These are phyloP conservation scores for Berkeleyomyces basicola DNA, from an alignment of 2,329 filamentous ascomycete genomes.

Conservation along the genomic window DNA sequence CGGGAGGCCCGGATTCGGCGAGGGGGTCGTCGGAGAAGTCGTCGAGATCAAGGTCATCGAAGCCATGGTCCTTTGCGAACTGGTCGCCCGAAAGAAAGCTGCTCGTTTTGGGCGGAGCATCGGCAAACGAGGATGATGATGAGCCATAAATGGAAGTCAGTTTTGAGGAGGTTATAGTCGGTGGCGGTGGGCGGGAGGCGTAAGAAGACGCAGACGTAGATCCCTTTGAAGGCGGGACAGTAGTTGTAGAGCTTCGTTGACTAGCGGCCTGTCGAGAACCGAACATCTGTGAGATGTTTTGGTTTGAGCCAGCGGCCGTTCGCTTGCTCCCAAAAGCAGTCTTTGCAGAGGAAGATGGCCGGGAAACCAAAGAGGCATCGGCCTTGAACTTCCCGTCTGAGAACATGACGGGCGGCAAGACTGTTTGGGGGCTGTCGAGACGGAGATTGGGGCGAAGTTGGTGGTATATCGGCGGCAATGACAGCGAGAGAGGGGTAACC, in stretches of 20 bases:
- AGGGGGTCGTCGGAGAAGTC: constrained; percentile 13
- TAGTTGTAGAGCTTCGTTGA: neutral
- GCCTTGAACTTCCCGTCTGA: constrained; percentile 2
- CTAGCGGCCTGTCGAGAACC: neutral
- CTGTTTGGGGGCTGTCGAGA: neutral
- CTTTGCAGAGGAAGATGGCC: neutral
- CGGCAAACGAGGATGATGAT: constrained; percentile 2
- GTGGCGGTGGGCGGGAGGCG: neutral
- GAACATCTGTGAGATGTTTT: constrained; percentile 11
- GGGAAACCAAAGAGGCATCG: neutral
- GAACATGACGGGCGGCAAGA: neutral
- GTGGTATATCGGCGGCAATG: neutral
- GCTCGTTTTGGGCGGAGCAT: neutral
- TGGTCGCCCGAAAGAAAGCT: constrained; percentile 2
- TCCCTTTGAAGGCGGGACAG: neutral
- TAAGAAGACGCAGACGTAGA: neutral
- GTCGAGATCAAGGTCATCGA: constrained; percentile 10
- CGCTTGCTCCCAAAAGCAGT: neutral
- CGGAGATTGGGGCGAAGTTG: neutral
- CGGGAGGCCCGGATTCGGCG: constrained; percentile 4
- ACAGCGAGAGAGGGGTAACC: neutral
- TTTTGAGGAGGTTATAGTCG: neutral
- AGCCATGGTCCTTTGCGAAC: constrained; percentile 12
- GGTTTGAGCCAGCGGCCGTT: constrained; percentile 2
- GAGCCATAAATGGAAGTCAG: constrained; percentile 6